A percentile compares a stretch with the other conserved stretches of the same genome.
Conservation (phyloP, 2,329 filamentous ascomycete species). For the Sporothrix pseudoabietina region DNA sequence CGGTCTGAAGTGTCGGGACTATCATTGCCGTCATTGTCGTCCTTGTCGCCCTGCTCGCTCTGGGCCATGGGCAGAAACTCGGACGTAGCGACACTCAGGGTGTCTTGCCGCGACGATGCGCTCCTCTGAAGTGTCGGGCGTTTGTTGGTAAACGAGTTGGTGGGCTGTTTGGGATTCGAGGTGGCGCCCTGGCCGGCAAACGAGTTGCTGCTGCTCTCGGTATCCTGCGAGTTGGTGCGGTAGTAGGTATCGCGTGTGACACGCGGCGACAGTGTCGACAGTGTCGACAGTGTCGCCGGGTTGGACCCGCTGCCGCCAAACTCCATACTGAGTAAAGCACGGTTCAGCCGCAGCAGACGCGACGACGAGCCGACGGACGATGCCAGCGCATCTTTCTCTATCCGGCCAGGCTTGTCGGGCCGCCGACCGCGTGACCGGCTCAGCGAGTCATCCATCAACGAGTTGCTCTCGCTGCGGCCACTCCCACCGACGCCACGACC, state of each 20-base stretch:
- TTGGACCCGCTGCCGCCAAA: slow-evolving; percentile 30
- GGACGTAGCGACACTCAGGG: slow-evolving; percentile 20
- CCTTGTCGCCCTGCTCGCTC: neutral
- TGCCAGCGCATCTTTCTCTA: neutral
- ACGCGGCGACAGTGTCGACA: neutral
- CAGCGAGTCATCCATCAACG: neutral
- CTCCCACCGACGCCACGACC: neutral
- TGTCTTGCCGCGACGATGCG: slow-evolving; percentile 25
- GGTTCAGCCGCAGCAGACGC: slow-evolving; percentile 31
- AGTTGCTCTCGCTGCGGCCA: neutral
- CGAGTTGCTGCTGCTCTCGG: slow-evolving; percentile 29
- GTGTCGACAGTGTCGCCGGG: neutral
- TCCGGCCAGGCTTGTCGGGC: neutral
- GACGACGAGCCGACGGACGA: slow-evolving; percentile 28
- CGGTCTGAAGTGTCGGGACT: slow-evolving; percentile 35
- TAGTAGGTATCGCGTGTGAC: slow-evolving; percentile 30
- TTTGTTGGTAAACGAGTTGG: slow-evolving; percentile 19
- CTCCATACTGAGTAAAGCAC: slow-evolving; percentile 29
- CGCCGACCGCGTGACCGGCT: slow-evolving; percentile 13
- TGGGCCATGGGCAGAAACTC: slow-evolving; percentile 17
- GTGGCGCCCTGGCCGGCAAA: neutral
- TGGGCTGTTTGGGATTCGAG: neutral
- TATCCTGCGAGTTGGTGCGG: slow-evolving; percentile 28
- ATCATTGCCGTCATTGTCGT: slow-evolving; percentile 28
- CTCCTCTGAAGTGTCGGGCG: slow-evolving; percentile 21